Evolutionary conservation across 768 basidiomycete genomes (phyloP), one percentile per base, ranked within the genome.

Genomic region (Chiua virens): DNA sequence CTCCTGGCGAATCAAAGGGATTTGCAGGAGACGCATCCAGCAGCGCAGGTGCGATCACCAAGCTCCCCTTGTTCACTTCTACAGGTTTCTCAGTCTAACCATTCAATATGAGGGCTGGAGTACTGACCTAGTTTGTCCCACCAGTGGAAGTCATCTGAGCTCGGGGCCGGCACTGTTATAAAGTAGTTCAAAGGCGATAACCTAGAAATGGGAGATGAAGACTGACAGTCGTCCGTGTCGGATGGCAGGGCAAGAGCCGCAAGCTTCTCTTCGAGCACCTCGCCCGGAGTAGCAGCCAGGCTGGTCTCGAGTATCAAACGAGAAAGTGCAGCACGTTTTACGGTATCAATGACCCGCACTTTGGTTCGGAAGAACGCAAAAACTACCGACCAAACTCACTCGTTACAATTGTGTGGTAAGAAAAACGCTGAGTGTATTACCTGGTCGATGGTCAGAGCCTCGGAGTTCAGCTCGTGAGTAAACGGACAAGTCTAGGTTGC

Each of bases 391-490:
- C n/a, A 52, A 14, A 35, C 9, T 17, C 36, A 23, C 18, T 36
- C 21, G 18, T 38, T n/a, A 37, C 50, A 47, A 40, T 38, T 42
- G 10, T 46, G 50, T 42, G 14, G 38, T 36, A 32, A 51, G 20
- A 25, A 25, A 4, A 41, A 35, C 6, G 11, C 23, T 3, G 10
- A 38, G 18, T 39, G 22, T 56, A 73, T 46, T 54, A 86, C 92
- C 91, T 66, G 97, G 97, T 64, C 88, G 86, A 66, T 99, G 97
- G 72, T 99, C 97, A 7, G 97, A 99, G n/a, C 89, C 83, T 62
- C 76, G 78, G 50, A 99, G 71, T 58, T 96, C 92, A 8, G 91
- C 87, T 52, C 93, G 78, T 18, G 86, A 84, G 68, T 99, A 99
- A 9, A 83, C 79, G 0, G 80, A 75, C 41, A 94, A 75, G 54